Evolutionary conservation across 169 alveolate species (phyloP).

Genomic region (Cyclospora cayetanensis): DNA sequence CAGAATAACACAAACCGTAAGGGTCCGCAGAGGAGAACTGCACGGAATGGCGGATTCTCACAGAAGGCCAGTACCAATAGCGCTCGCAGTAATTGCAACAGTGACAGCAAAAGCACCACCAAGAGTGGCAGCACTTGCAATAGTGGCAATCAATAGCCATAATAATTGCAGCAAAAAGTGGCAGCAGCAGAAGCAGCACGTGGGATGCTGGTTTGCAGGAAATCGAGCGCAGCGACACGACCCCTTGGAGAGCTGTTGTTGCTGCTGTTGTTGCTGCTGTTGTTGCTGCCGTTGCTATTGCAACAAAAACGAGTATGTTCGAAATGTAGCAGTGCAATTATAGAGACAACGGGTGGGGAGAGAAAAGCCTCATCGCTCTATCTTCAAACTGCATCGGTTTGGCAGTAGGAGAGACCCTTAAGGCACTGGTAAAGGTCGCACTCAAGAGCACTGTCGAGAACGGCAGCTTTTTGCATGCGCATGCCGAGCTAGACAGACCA

Average conservation of each 20-base stretch:
- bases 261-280: slow-evolving; percentile 31
- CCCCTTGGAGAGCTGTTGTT: no score
- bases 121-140: no score
- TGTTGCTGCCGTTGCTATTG: not conserved
- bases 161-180: no score
- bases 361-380: not conserved
- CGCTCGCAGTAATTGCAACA: no score
- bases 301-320: not conserved
- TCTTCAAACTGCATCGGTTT: not conserved
- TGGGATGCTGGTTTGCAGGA: no score
- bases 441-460: not conserved
- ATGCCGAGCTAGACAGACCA: not conserved
- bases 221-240: no score
- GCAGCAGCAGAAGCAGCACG: no score
- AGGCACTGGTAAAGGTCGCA: not conserved
- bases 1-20: not conserved
- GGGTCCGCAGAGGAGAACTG: not conserved
- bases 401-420: not conserved
- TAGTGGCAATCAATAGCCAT: no score
- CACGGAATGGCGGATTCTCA: no score
- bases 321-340: not conserved
- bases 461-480: not conserved
- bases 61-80: no score
- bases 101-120: no score
- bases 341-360: not conserved